Evolutionary conservation across 306 rosid genomes (phyloP).

Genomic region (Prunus dulcis): DNA sequence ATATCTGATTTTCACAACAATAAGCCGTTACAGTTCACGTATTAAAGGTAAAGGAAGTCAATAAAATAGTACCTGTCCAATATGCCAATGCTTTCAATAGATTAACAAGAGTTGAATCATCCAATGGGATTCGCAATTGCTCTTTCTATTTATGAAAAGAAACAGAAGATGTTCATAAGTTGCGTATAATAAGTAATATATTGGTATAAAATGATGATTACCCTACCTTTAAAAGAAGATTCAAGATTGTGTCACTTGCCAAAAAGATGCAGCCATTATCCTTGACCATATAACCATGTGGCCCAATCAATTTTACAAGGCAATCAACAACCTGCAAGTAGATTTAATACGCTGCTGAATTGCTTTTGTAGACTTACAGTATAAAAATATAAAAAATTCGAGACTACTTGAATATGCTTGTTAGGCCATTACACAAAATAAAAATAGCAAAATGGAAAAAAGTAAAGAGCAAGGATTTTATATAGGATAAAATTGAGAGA

Average conservation of each 20-base stretch:
- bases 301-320: conserved; percentile 55
- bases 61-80: conserved; percentile 66
- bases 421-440: background rate
- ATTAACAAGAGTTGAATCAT: conserved; percentile 45
- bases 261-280: conserved; percentile 57
- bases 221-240: conserved; percentile 74
- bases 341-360: conserved; percentile 18
- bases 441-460: background rate
- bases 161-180: conserved; percentile 18
- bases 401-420: background rate
- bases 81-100: conserved; percentile 66
- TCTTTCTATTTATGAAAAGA: conserved; percentile 51
- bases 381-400: background rate
- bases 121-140: conserved; percentile 38
- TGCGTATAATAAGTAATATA: conserved; percentile 12
- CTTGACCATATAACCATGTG: conserved; percentile 36
- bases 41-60: background rate
- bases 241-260: conserved; percentile 89
- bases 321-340: conserved; percentile 73
- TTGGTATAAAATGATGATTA: conserved; percentile 14
- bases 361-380: background rate
- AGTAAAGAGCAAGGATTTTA: background rate
- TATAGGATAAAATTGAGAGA: background rate
- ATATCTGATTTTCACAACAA: background rate
- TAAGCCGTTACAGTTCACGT: background rate